Evolutionary conservation across 2,329 filamentous ascomycete species (phyloP), one percentile per base, ranked within the genome.

Genomic region (Diaporthe aspalathi): DNA sequence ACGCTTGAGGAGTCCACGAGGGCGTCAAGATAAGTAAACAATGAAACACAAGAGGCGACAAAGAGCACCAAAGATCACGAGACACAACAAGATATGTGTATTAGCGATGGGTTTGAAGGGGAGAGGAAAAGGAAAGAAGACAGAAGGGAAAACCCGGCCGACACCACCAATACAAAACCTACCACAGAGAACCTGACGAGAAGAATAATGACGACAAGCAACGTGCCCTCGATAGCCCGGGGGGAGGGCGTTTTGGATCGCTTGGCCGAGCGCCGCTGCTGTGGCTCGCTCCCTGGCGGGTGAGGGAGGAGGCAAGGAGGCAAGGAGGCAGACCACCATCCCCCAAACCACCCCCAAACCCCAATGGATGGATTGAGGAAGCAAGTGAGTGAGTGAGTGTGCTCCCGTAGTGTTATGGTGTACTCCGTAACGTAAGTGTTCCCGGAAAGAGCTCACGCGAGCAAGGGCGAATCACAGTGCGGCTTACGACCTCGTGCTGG

Each of bases 391-490:
- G n/a, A n/a, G n/a, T n/a, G n/a, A n/a, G n/a, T n/a, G n/a, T n/a
- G n/a, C n/a, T n/a, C n/a, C n/a, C n/a, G n/a, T n/a, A n/a, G n/a
- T n/a, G n/a, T n/a, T n/a, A n/a, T n/a, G n/a, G n/a, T n/a, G n/a
- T n/a, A n/a, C n/a, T n/a, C n/a, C n/a, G n/a, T n/a, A n/a, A n/a
- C n/a, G n/a, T n/a, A n/a, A n/a, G n/a, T 67, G 52, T 60, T 47
- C 38, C 63, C 56, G 71, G 71, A 32, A 73, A 40, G 69, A 57
- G 71, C 71, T 69, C 71, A 70, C 70, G 65, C 66, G 68, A 66
- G 63, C 71, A 73, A 29, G 35, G 68, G 65, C 68, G 56, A 73
- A 71, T 71, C 47, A 56, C 52, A 45, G 65, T 54, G 29, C 54
- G 68, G 65, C 69, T 38, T 65, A 38, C 17, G 47, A 67, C 68